phyloP scores from a whole-genome alignment of 495 filamentous ascomycete genomes.

The Penicillium lividum region DNA sequence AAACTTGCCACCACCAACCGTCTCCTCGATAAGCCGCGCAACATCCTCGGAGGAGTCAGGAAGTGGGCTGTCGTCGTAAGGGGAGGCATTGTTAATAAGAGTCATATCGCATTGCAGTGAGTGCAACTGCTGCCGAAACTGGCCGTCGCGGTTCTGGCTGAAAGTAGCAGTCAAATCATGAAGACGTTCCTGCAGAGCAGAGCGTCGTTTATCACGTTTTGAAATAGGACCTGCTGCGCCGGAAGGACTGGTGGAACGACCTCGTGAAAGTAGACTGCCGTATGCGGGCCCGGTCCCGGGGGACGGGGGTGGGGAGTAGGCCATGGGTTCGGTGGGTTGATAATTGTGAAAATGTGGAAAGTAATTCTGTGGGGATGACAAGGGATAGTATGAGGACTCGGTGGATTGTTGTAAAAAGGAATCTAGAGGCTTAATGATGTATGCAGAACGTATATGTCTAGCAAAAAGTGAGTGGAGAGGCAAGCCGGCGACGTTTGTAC shows the following conservation, averaged over 20 bases:
- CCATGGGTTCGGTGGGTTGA: not conserved
- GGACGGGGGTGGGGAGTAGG: not conserved
- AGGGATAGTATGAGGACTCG: not conserved
- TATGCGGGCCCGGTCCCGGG: not conserved
- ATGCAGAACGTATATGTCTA: not conserved
- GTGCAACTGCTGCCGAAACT: constrained; percentile 87
- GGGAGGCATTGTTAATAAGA: constrained; percentile 79
- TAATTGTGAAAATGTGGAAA: not conserved
- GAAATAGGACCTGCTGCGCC: constrained; percentile 49
- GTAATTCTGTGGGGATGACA: not conserved
- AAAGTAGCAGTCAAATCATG: constrained; percentile 71
- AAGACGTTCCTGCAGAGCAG: constrained; percentile 73
- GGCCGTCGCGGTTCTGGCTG: constrained; percentile 73
- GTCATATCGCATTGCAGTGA: constrained; percentile 87
- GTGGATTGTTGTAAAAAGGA: not conserved
- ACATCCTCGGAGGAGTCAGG: constrained; percentile 70
- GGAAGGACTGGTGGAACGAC: constrained; percentile 40
- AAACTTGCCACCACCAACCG: constrained; percentile 54
- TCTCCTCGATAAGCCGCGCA: constrained; percentile 60
- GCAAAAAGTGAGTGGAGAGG: constrained; percentile 1
- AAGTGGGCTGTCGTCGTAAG: constrained; percentile 70
- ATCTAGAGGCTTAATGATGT: not conserved
- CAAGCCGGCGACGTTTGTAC: constrained; percentile 1
- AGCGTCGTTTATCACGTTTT: constrained; percentile 89
- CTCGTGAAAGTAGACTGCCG: constrained; percentile 30